Evolutionary conservation across 805 yeast genomes (phyloP).

Genomic region (Saturnispora ahearnii): DNA sequence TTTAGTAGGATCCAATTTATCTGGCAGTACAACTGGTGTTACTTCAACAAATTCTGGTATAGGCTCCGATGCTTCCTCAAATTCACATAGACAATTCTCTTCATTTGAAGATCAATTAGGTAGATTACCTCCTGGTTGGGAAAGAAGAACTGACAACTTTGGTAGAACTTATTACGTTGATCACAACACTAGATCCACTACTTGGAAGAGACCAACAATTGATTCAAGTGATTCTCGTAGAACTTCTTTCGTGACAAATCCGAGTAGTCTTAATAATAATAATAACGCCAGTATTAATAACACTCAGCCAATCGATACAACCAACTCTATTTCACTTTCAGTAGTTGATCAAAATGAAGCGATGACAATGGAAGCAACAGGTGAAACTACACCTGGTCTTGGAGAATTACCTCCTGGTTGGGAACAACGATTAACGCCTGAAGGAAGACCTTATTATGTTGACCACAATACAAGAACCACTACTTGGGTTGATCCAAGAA

Average conservation of each 20-base stretch:
- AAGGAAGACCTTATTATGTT: conserved; percentile 96
- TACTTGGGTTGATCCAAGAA: conserved; percentile 99
- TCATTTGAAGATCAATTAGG: conserved; percentile 97
- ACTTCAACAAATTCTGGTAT: conserved; percentile 19
- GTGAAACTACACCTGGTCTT: conserved; percentile 89
- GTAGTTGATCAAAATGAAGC: conserved; percentile 19
- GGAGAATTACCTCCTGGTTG: conserved; percentile 98
- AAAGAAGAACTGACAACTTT: conserved; percentile 92
- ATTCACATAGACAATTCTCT: conserved; percentile 56
- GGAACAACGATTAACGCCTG: conserved; percentile 98
- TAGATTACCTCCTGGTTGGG: conserved; percentile 98
- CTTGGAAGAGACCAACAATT: conserved; percentile 95
- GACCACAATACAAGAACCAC: conserved; percentile 99
- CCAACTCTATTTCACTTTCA: conserved; percentile 23
- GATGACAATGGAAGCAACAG: conserved; percentile 54
- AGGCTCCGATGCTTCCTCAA: conserved; percentile 10
- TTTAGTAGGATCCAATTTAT: not conserved
- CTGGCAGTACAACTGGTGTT: conserved; percentile 17
- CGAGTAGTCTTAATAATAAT: conserved; percentile 21
- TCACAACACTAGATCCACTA: conserved; percentile 93
- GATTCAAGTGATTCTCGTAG: conserved; percentile 58
- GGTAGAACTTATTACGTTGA: conserved; percentile 98
- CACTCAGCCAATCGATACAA: conserved; percentile 9
- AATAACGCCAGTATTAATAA: conserved; percentile 9
- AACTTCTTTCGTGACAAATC: conserved; percentile 29